Evolutionary conservation across 805 yeast species (phyloP), one percentile per base, ranked within the genome.

Genomic region (Wickerhamomyces tratensis): DNA sequence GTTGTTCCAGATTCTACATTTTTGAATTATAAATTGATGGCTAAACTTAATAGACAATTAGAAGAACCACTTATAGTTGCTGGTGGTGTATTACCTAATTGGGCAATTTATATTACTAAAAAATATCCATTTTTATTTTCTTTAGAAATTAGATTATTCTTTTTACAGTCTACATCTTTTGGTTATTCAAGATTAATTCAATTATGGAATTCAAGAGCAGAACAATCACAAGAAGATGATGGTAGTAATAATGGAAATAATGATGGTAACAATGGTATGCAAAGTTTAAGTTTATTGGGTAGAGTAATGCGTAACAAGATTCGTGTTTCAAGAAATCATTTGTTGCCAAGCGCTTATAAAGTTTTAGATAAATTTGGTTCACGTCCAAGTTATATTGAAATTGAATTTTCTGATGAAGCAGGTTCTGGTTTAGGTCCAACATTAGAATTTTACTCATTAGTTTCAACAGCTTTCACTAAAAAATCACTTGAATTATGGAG

Each of bases 361-460:
- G 83, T 89, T 2, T 65, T 93, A 60, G 82, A 78, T 37, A 65
- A 76, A 40, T 82, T 86, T 57, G 95, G 93, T 0, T 64, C 84
- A 0, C 72, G 81, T n/a, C 88, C 96, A 1, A 82, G 87, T 29
- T 68, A 85, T 5, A 63, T 91, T 25, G 98, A 91, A 52, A 79
- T 93, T 43, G 96, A 89, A 57, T 91, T 84, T 53, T 77, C 72
- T 48, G 88, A 82, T 49, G 98, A 91, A 58, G 96, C 74, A 7
- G 98, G 98, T n/a, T 82, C 96, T 0, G 98, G 98, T 0, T 64
- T 88, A 38, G 98, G 98, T 0, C 98, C 98, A 5, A 91, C 98
- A 0, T 67, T 89, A 48, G 98, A 91, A 61, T 91, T 93, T 56
- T 91, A 87, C 55, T 79, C 97, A 0, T 67, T 71, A 13, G 87